These are phyloP conservation scores for Teunomyces pallodes DNA, from an alignment of 805 yeast genomes.

Conservation along the genomic window DNA sequence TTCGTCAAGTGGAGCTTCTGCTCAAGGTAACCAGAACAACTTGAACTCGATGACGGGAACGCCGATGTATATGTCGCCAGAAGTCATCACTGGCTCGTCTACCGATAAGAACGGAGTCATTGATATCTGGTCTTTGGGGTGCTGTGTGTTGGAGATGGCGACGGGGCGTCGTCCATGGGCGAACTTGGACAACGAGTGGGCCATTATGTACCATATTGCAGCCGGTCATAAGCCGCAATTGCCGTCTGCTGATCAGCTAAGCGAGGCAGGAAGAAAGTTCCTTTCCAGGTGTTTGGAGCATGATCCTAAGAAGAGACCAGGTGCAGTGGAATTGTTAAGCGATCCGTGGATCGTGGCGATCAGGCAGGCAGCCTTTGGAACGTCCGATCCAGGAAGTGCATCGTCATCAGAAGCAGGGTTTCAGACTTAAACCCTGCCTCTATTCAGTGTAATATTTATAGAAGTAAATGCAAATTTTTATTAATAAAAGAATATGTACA, in stretches of 20 bases:
- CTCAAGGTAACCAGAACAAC: conserved; percentile 15
- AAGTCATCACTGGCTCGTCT: conserved; percentile 77
- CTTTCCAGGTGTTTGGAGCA: conserved; percentile 74
- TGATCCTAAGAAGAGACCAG: conserved; percentile 75
- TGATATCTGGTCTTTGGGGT: conserved; percentile 97
- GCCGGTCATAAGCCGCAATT: conserved; percentile 89
- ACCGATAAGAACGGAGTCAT: conserved; percentile 60
- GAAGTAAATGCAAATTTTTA: conserved; percentile 1
- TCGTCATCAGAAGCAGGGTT: conserved; percentile 34
- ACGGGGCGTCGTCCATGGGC: conserved; percentile 98
- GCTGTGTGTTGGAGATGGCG: conserved; percentile 94
- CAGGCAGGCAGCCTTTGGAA: conserved; percentile 63
- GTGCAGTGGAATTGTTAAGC: conserved; percentile 78
- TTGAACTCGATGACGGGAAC: conserved; percentile 75
- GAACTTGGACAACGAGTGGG: conserved; percentile 94
- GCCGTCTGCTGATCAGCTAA: conserved; percentile 75
- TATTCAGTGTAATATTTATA: not conserved
- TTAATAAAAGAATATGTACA: not conserved
- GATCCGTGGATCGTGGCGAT: conserved; percentile 89
- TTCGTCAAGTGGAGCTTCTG: not conserved
- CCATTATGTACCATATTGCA: conserved; percentile 97
- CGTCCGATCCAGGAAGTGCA: conserved; percentile 29
- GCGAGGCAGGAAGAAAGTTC: conserved; percentile 69
- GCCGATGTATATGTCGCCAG: conserved; percentile 99
- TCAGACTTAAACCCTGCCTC: not conserved